Evolutionary conservation across 1,284 basidiomycete species (phyloP), one percentile per base, ranked within the genome.

Genomic region (Peniophora sp.): DNA sequence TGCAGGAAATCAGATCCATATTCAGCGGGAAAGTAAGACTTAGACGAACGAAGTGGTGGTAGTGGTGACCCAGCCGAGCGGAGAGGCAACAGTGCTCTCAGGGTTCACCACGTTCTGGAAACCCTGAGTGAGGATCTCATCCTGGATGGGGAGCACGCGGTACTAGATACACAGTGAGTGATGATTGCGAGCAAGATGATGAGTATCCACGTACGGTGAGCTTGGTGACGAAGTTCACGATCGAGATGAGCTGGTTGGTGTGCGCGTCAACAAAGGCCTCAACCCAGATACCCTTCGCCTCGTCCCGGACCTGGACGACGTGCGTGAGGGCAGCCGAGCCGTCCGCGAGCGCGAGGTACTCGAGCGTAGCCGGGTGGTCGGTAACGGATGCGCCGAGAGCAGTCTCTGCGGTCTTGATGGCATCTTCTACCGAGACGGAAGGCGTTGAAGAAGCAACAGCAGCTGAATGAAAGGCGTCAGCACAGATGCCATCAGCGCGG

Each of bases 181-280:
- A 47, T 6, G 24, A 16, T 22, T 14, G 50, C 1, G 16, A 34
- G 6, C 35, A 43, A 16, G n/a, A n/a, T n/a, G n/a, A 27, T 25
- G 17, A 20, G 10, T n/a, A n/a, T n/a, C n/a, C n/a, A 65, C 72
- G 54, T 54, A 76, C 74, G 3, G 70, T 66, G 22, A 71, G 69
- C 46, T 75, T 63, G 8, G 69, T 61, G 19, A 74, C 73, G 53
- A 77, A 85, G 61, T 83, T 79, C 47, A 73, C 74, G 17, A 81
- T 69, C 32, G 72, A 69, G 16, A 80, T 59, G 27, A 84, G 62
- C 46, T 79, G 72, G 23, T 77, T 78, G 23, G 70, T 66, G 55
- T 77, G 72, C 3, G 79, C 78, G 55, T 83, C 80, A 46, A 83
- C 74, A 59, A 78, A 81, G 1, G 80, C 81, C 65, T 85, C 80